Base-by-base conservation (phyloP, 1,284 basidiomycete species). In the Puccinia coronata region DNA sequence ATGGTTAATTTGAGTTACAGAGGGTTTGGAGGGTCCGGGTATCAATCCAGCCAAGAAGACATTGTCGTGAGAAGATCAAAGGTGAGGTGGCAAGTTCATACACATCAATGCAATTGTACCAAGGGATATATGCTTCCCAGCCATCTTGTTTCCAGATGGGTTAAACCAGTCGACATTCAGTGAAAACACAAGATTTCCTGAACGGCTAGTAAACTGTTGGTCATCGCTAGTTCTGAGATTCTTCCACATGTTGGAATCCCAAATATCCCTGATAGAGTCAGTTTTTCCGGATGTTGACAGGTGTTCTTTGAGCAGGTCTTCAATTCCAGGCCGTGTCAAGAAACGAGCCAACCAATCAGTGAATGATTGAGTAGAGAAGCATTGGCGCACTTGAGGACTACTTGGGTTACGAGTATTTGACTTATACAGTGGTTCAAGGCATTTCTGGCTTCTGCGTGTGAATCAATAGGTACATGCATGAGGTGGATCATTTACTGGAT, bases 1-100 rank as follows among this genome's bases (percentile, higher is more conserved):
- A 41, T 85, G 84, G 23, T 80, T 80, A 36, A 79, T 69, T 9
- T 70, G 49, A 53, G n/a, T 31, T 4, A 79, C 16, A 25, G 39
- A 41, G n/a, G 77, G 77, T 43, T 79, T 39, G 14, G 63, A 47
- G 31, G 77, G 77, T 20, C 77, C 77, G 47, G 77, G 77, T 53
- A 43, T 79, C 47, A 79, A 34, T 70, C 77, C 77, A 20, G 77
- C 63, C 65, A 70, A 57, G 39, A 70, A 79, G 36, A 71, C 59
- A 31, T 79, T 79, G n/a, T 70, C 12, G 8, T 39, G 77, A 18
- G 34, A 59, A 79, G 41, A 11, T 61, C 49, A n/a, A 53, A 39
- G 41, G 34, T 67, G 34, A 31, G 67, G 47, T 47, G 67, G 77
- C 16, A 80, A 55, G 18, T 70, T 71, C 25, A 80, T 20, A 36